A percentile compares a stretch with the other conserved stretches of the same genome.
These are phyloP conservation scores for Mycosphaerella sp. DNA, from an alignment of 2,329 filamentous ascomycete species.

Conservation along the genomic window DNA sequence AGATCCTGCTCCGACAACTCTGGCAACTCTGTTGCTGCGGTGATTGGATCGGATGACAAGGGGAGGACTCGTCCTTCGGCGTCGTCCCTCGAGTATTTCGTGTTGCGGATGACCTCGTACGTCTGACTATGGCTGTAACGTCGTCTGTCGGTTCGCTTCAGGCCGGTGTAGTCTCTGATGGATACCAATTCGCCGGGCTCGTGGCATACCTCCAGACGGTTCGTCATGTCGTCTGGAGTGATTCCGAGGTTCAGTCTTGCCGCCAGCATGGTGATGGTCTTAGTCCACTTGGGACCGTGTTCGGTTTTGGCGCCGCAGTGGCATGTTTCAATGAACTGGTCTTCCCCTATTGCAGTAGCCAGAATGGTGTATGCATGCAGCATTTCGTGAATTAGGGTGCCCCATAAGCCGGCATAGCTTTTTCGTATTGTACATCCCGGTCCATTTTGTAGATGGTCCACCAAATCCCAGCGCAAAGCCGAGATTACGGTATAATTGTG, in stretches of 20 bases:
- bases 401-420: background rate
- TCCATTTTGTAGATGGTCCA: background rate
- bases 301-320: background rate
- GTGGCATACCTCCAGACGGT: background rate
- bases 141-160: background rate
- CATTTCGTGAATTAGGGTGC: background rate
- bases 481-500: background rate
- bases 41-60: too few species aligned
- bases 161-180: background rate
- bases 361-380: background rate
- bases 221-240: background rate
- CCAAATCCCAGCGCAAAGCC: background rate
- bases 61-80: too few species aligned
- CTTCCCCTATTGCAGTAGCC: background rate
- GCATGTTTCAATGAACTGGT: too few species aligned
- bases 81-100: background rate
- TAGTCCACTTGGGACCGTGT: background rate
- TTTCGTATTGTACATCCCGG: background rate
- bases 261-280: background rate
- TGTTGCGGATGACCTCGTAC: background rate
- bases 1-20: too few species aligned
- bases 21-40: background rate
- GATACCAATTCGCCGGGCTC: background rate
- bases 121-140: background rate
- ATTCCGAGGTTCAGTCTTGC: background rate